Evolutionary conservation across 1,139 yeast species (phyloP), one percentile per base, ranked within the genome.

Genomic region (Suhomyces yuchorum): DNA sequence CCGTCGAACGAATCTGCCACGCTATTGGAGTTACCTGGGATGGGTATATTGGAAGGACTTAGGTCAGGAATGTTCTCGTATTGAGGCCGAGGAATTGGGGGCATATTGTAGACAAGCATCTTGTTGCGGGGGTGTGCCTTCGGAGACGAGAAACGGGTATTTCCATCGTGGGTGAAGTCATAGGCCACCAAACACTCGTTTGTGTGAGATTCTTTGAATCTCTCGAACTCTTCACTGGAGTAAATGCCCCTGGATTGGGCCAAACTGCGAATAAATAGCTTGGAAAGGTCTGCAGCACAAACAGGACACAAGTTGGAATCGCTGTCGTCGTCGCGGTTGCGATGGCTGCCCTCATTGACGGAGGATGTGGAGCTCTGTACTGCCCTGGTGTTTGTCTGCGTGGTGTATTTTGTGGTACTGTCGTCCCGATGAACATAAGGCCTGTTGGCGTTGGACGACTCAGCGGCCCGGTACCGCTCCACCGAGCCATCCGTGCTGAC

Each of bases 31-130:
- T 11, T 30, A 6, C 42, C 11, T 9, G 34, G 34, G 12, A 52
- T 48, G 12, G 58, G 48, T 18, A 50, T 55, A 3, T 40, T 42
- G 3, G 55, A 52, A 6, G 52, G 44, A 8, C 51, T 34, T 8
- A 28, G 55, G 23, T 20, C 38, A 5, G 65, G 67, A 38, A 75
- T 71, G 34, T 61, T 58, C 51, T 75, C 80, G 50, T 59, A 72
- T 50, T 66, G 62, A 3, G 80, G 80, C 47, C 62, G 60, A 2
- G 81, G 78, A 39, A 75, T 74, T 0, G 93, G 87, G 0, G 79
- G 79, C 42, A 92, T 78, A 51, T 79, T 80, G 63, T 87, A 91
- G 1, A 91, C 93, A 48, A 92, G 74, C 97, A 93, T 92, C 55
- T 96, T 78, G 63, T 91, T 91, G 42, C 78, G 75, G 4, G 74